A percentile compares a stretch with the other conserved stretches of the same genome.
Conservation (phyloP, 768 basidiomycete species). For the Russula compacta region DNA sequence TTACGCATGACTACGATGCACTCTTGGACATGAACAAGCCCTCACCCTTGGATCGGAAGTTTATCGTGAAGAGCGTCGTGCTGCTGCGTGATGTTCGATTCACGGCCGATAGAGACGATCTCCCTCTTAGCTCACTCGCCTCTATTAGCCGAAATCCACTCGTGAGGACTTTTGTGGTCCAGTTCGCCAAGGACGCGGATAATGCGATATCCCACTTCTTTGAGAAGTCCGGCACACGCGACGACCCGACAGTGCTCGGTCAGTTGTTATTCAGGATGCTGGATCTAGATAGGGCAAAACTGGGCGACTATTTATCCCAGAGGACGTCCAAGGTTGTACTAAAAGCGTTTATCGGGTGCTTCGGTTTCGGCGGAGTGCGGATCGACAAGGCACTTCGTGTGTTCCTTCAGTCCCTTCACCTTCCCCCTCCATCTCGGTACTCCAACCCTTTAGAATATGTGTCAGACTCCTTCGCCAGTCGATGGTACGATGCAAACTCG, state of each 20-base stretch:
- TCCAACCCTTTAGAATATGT: slow-evolving; percentile 53
- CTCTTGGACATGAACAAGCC: slow-evolving; percentile 51
- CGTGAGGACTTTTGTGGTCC: slow-evolving; percentile 64
- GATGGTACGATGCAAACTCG: slow-evolving; percentile 88
- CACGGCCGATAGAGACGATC: slow-evolving; percentile 58
- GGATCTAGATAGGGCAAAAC: slow-evolving; percentile 71
- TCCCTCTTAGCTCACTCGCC: slow-evolving; percentile 35
- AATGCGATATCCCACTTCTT: slow-evolving; percentile 66
- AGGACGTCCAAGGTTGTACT: slow-evolving; percentile 67
- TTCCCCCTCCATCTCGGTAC: slow-evolving; percentile 39
- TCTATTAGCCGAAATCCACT: slow-evolving; percentile 46
- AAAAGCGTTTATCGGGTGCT: slow-evolving; percentile 78
- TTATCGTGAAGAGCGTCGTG: slow-evolving; percentile 85
- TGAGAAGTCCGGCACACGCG: slow-evolving; percentile 45
- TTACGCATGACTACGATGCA: slow-evolving; percentile 58
- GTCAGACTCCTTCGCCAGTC: slow-evolving; percentile 73
- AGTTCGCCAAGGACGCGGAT: slow-evolving; percentile 76
- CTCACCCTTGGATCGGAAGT: slow-evolving; percentile 58
- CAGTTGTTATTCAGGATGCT: slow-evolving; percentile 71
- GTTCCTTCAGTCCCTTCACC: slow-evolving; percentile 75
- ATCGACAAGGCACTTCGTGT: slow-evolving; percentile 85
- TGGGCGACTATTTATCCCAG: slow-evolving; percentile 79
- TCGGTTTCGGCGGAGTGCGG: slow-evolving; percentile 74
- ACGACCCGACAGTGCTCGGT: slow-evolving; percentile 70
- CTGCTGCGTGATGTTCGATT: slow-evolving; percentile 62